Base-by-base conservation (phyloP, 805 yeast species). In the Wickerhamomyces chaumierensis region DNA sequence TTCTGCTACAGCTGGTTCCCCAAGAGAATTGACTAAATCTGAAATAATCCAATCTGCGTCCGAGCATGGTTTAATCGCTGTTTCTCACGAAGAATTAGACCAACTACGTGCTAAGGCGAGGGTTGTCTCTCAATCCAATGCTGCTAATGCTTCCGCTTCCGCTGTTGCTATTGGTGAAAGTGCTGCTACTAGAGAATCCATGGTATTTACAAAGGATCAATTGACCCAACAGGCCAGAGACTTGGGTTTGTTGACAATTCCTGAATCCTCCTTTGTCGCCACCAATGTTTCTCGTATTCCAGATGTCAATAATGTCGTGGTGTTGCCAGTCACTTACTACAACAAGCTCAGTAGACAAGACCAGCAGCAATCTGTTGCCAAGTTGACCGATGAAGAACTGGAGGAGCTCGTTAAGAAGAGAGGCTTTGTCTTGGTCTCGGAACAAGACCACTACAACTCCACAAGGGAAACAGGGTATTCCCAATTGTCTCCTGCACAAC, bases 261-360 rank as follows among this genome's bases (percentile, higher is more conserved):
- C 90, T 1, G 66, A 65, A 37, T 54, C 66, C n/a, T 63, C 77
- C 2, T 79, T 71, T 47, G 62, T 81, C 43, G 76, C 83, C 1
- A 78, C 87, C 1, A 75, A 81, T 2, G 69, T 69, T 29, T 69
- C 73, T 8, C 65, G 70, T 45, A 58, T 57, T 4, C 75, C 82
- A 4, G 83, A 78, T 46, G 56, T 66, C 12, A 57, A 62, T 4
- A 71, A 73, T 43, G 77, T 79, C 27, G 78, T 77, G 42, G 76
- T 78, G 9, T 52, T 81, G 27, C 87, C 90, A 5, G 62, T 69
- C 5, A 66, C 77, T 2, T 80, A 80, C 52, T 81, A 78, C 57
- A 70, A 71, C 45, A 73, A 73, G 51, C 57, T 81, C 43, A 53
- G 71, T 21, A 66, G 70, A 39, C 66, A 60, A 18, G 73, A 68